Evolutionary conservation across 306 rosid genomes (phyloP).

Genomic region (Dryas alaskensis): DNA sequence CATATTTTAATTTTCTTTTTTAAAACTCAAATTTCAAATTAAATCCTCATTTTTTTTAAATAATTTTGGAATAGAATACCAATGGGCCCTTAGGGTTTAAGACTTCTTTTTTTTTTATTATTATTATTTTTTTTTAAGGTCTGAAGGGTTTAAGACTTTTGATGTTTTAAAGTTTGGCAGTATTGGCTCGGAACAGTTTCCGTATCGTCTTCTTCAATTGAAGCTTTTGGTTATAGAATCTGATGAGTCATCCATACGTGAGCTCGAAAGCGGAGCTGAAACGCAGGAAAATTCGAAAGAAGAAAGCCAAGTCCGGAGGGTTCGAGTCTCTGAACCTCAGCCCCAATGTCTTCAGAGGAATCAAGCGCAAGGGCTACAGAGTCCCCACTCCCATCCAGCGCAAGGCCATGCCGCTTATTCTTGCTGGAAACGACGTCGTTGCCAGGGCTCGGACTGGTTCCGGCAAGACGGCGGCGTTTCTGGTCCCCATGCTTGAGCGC

Average conservation of each 20-base stretch:
- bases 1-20: too few relatives aligned
- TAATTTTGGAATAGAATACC: too few relatives aligned
- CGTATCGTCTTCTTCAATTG: too few relatives aligned
- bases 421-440: conserved; percentile 77
- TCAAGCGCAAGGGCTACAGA: conserved; percentile 80
- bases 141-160: too few relatives aligned
- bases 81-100: too few relatives aligned
- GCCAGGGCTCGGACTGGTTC: conserved; percentile 99
- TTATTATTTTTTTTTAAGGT: too few relatives aligned
- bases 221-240: too few relatives aligned
- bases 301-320: conserved; percentile 77
- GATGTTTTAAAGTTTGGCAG: too few relatives aligned
- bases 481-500: conserved; percentile 84
- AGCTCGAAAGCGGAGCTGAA: conserved; percentile 53
- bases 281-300: conserved; percentile 42
- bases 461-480: conserved; percentile 93
- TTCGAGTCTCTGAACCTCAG: conserved; percentile 74
- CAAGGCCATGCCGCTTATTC: conserved; percentile 87
- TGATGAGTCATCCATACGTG: conserved; percentile 13
- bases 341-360: conserved; percentile 57
- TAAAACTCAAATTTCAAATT: too few relatives aligned
- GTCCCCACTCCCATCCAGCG: conserved; percentile 96
- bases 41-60: too few relatives aligned
- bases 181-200: too few relatives aligned
- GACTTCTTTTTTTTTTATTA: too few relatives aligned